These are phyloP conservation scores for Dothistroma pini DNA, from an alignment of 2,329 filamentous ascomycete species.

Conservation along the genomic window DNA sequence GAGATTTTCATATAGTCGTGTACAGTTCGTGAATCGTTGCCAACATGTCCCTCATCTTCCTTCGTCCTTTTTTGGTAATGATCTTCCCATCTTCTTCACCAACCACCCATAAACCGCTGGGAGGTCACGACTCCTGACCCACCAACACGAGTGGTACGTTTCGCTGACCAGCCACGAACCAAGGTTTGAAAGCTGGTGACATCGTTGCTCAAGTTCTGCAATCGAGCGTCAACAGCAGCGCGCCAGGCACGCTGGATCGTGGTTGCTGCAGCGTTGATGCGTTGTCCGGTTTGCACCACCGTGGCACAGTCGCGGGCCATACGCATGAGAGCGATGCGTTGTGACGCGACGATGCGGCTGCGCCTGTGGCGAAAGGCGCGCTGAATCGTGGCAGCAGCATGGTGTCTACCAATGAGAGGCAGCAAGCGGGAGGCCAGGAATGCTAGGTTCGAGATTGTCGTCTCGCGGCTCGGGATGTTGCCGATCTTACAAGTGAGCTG, in stretches of 20 bases:
- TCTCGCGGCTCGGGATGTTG: slow-evolving; percentile 51
- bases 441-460: slow-evolving; percentile 54
- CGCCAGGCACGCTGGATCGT: slow-evolving; percentile 46
- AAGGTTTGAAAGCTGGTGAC: slow-evolving; percentile 43
- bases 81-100: background rate
- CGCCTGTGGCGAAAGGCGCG: slow-evolving; percentile 43
- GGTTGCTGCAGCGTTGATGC: slow-evolving; percentile 41
- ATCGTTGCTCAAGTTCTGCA: slow-evolving; percentile 36
- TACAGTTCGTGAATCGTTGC: background rate
- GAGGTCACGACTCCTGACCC: background rate
- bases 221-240: slow-evolving; percentile 36
- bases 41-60: background rate
- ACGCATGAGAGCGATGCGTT: slow-evolving; percentile 35
- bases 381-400: slow-evolving; percentile 54
- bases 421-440: slow-evolving; percentile 59
- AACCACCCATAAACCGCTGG: background rate
- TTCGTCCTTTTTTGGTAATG: background rate
- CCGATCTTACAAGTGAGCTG: slow-evolving; percentile 38
- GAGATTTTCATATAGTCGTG: background rate
- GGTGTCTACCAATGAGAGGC: slow-evolving; percentile 46
- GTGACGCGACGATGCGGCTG: background rate
- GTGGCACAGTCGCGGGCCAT: slow-evolving; percentile 47
- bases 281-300: slow-evolving; percentile 45
- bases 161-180: slow-evolving; percentile 40
- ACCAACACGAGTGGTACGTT: slow-evolving; percentile 16